Evolutionary conservation across 2,329 filamentous ascomycete species (phyloP), one percentile per base, ranked within the genome.

Genomic region (Penicillium sp.): DNA sequence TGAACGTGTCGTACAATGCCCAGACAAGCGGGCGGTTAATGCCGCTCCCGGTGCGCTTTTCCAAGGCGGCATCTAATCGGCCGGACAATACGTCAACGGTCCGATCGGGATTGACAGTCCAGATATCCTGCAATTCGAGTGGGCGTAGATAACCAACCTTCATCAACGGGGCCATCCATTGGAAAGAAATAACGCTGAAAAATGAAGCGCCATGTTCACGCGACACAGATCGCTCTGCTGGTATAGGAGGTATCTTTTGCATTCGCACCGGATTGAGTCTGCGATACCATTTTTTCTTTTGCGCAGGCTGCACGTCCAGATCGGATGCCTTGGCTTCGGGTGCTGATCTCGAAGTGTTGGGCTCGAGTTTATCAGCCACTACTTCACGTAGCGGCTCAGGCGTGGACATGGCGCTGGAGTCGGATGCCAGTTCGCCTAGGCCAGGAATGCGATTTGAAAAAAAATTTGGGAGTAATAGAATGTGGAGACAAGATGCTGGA

Each of bases 111-210:
- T 97, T 97, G 63, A 97, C 89, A 1, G 81, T 77, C 88, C 91
- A 97, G 55, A 99, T 85, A 71, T 99, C 94, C 62, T 89, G 89
- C 53, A 87, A 77, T 67, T 96, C 88, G 2, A 99, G 81, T 2
- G 87, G 85, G 14, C 94, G 87, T 69, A 90, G 87, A 74, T 97
- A 97, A 35, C 94, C 94, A 37, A 86, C 84, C 60, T 76, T 81
- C 92, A 97, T 97, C 53, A 97, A 70, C 1, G 90, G 87, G 0
- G 86, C 85, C 81, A 97, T 93, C 93, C 93, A 97, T 71, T 91
- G 85, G 69, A 96, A 97, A 4, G 88, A 88, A 22, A 96, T 71
- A 54, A 80, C 71, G 75, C 90, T 96, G 60, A 94, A 82, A 67
- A 91, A 87, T 2, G 82, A 77, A 5, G 92, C 92, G 4, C 77